Conservation (phyloP, 305 asterid species). For the Fraxinus angustifolia region DNA sequence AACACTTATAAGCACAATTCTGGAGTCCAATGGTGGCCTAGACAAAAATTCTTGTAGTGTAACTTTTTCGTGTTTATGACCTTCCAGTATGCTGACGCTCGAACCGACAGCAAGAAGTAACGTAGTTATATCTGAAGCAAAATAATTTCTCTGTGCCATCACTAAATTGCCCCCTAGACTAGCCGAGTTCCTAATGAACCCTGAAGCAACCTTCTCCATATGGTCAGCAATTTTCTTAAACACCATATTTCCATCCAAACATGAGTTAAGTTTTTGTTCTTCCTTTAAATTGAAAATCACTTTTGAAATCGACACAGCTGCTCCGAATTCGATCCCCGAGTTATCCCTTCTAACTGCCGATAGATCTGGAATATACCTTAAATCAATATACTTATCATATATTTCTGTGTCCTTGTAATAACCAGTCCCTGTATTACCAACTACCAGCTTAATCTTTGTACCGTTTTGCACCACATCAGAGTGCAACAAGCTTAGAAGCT, state of each 20-base stretch:
- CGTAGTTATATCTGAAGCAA: slow-evolving; percentile 88
- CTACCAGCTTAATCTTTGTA: slow-evolving; percentile 44
- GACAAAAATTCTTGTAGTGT: slow-evolving; percentile 60
- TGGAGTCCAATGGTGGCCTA: slow-evolving; percentile 51
- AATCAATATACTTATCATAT: slow-evolving; percentile 55
- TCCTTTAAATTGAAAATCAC: slow-evolving; percentile 44
- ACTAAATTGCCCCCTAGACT: slow-evolving; percentile 88
- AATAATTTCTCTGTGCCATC: slow-evolving; percentile 70
- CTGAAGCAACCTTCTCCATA: slow-evolving; percentile 71
- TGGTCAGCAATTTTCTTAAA: slow-evolving; percentile 50
- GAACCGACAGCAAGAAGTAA: slow-evolving; percentile 66
- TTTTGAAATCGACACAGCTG: slow-evolving; percentile 61
- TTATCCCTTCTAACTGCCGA: slow-evolving; percentile 37
- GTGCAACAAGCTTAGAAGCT: slow-evolving; percentile 46
- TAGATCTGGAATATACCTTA: slow-evolving; percentile 62
- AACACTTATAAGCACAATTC: slow-evolving; percentile 54
- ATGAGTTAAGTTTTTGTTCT: slow-evolving; percentile 13
- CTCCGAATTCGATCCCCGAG: slow-evolving; percentile 59
- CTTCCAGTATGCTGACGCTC: slow-evolving; percentile 44
- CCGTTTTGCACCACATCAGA: slow-evolving; percentile 26
- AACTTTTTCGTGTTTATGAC: slow-evolving; percentile 36
- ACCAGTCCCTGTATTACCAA: slow-evolving; percentile 68
- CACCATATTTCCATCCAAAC: slow-evolving; percentile 32
- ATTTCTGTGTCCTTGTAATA: slow-evolving; percentile 50
- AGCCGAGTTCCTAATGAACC: slow-evolving; percentile 69